Evolutionary conservation across 164 flowering plant genomes (phyloP).

Genomic region (Cinnamomum micranthum): DNA sequence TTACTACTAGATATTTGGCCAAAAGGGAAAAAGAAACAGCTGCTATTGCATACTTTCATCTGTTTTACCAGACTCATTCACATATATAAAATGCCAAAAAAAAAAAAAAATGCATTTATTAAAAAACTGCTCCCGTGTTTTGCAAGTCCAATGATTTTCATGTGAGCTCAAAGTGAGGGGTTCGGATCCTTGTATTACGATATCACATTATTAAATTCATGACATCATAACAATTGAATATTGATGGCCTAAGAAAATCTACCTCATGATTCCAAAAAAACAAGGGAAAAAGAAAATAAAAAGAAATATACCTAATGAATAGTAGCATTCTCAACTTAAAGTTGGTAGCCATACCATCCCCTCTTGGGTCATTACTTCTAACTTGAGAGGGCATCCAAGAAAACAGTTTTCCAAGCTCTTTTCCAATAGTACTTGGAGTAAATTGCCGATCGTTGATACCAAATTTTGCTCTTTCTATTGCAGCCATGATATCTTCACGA

Average conservation of each 20-base stretch:
- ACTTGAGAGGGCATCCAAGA: slow-evolving; percentile 84
- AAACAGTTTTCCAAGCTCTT: slow-evolving; percentile 72
- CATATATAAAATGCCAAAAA: no score
- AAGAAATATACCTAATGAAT: background rate
- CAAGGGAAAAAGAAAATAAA: background rate
- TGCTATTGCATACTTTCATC: background rate
- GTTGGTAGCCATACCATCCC: slow-evolving; percentile 66
- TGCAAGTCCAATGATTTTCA: background rate
- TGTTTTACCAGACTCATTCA: background rate
- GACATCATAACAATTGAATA: background rate
- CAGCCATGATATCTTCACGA: slow-evolving; percentile 91
- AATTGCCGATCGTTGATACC: slow-evolving; percentile 61
- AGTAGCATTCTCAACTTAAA: slow-evolving; percentile 43
- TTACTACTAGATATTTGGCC: background rate
- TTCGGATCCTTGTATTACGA: no score
- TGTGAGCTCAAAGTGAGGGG: background rate
- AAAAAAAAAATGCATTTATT: background rate
- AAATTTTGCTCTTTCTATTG: slow-evolving; percentile 90
- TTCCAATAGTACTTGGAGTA: slow-evolving; percentile 37
- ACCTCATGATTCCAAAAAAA: background rate
- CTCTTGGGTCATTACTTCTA: slow-evolving; percentile 41
- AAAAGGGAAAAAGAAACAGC: background rate
- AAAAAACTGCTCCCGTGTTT: no score
- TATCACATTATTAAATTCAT: no score
- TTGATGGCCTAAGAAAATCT: background rate